Evolutionary conservation across 805 yeast species (phyloP).

Genomic region (Kazachstania psychrophila): DNA sequence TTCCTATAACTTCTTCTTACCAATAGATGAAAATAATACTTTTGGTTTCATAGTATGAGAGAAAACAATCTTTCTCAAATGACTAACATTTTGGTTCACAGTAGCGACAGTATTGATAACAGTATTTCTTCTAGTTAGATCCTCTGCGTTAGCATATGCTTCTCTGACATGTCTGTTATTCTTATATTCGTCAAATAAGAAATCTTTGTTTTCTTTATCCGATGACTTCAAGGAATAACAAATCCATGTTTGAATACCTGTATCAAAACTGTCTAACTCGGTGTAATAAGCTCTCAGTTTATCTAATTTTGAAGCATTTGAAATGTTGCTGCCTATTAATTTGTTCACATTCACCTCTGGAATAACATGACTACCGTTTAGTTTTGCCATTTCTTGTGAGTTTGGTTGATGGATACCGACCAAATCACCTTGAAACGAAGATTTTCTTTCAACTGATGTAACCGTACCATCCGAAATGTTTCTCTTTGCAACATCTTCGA

Average conservation of each 20-base stretch:
- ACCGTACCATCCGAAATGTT: background rate
- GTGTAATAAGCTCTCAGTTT: slow-evolving; percentile 25
- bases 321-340: slow-evolving; percentile 26
- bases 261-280: slow-evolving; percentile 37
- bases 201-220: slow-evolving; percentile 25
- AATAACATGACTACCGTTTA: slow-evolving; percentile 32
- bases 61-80: slow-evolving; percentile 42
- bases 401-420: slow-evolving; percentile 13
- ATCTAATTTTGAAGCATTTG: slow-evolving; percentile 20
- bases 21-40: slow-evolving; percentile 43
- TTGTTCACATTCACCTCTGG: slow-evolving; percentile 35
- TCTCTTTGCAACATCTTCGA: background rate
- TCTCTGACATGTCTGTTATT: slow-evolving; percentile 45
- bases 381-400: slow-evolving; percentile 20
- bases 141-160: slow-evolving; percentile 58
- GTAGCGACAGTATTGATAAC: slow-evolving; percentile 35
- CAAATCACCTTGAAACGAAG: background rate
- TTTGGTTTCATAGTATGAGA: slow-evolving; percentile 43
- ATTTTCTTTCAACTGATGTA: background rate
- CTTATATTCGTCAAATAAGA: slow-evolving; percentile 32
- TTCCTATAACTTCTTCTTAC: slow-evolving; percentile 39
- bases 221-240: slow-evolving; percentile 27
- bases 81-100: slow-evolving; percentile 40
- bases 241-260: slow-evolving; percentile 54
- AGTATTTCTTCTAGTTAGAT: slow-evolving; percentile 29